These are phyloP conservation scores for Thalassia testudinum DNA, from an alignment of 116 monocot genomes.

Conservation along the genomic window DNA sequence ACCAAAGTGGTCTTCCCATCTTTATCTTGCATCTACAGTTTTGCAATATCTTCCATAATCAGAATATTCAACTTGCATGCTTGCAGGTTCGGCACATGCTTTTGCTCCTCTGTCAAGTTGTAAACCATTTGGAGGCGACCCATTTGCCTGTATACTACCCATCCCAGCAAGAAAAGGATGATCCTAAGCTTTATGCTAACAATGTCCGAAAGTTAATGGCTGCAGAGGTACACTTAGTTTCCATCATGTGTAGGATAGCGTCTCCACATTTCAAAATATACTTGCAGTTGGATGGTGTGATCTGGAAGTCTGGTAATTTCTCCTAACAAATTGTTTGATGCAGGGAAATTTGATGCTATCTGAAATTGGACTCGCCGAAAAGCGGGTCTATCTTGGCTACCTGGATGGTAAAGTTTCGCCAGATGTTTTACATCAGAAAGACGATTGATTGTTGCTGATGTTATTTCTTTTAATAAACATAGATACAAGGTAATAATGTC, in stretches of 20 bases:
- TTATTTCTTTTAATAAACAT: background rate
- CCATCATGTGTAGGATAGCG: background rate
- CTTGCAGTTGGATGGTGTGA: background rate
- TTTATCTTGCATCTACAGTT: too few relatives aligned
- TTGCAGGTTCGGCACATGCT: conserved; percentile 56
- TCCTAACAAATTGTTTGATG: conserved; percentile 4
- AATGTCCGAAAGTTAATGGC: conserved; percentile 65
- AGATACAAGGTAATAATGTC: background rate
- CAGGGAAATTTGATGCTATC: conserved; percentile 75
- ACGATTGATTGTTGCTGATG: conserved; percentile 44
- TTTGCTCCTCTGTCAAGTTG: conserved; percentile 75
- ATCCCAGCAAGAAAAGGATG: conserved; percentile 63
- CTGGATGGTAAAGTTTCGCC: conserved; percentile 86
- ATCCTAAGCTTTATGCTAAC: conserved; percentile 54
- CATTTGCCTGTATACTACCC: conserved; percentile 49
- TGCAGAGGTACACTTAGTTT: conserved; percentile 24
- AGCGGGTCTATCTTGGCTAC: conserved; percentile 77
- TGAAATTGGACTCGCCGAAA: conserved; percentile 82
- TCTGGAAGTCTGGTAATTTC: background rate
- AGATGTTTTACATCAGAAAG: conserved; percentile 85
- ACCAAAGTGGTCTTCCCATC: too few relatives aligned
- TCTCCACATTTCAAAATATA: background rate
- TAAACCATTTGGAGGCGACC: conserved; percentile 54
- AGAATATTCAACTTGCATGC: background rate
- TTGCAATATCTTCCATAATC: too few relatives aligned